These are phyloP conservation scores for Aureobasidium sp. DNA, from an alignment of 2,329 filamentous ascomycete species.

Conservation along the genomic window DNA sequence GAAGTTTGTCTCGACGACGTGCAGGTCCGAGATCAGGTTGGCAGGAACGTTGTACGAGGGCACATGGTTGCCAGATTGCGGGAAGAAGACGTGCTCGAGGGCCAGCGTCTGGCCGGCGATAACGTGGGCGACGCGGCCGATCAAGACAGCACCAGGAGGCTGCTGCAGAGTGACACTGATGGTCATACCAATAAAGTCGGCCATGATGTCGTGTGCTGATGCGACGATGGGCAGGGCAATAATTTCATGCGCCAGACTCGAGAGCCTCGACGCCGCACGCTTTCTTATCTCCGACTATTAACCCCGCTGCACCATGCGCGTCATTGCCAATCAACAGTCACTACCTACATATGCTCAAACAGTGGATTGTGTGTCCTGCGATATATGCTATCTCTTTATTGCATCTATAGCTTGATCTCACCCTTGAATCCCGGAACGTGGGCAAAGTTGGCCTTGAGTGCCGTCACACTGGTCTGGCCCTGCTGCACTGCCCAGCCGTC, in stretches of 20 bases:
- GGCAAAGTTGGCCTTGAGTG: slow-evolving; percentile 87
- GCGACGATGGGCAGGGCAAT: slow-evolving; percentile 5
- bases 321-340: neutral
- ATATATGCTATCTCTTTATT: neutral
- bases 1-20: slow-evolving; percentile 31
- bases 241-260: slow-evolving; percentile 1
- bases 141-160: slow-evolving; percentile 55
- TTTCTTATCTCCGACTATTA: neutral
- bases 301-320: neutral
- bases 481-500: slow-evolving; percentile 91
- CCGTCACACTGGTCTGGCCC: slow-evolving; percentile 81
- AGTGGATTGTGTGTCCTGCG: neutral
- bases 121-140: slow-evolving; percentile 62
- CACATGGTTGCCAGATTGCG: slow-evolving; percentile 45
- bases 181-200: slow-evolving; percentile 64
- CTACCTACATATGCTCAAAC: too few species aligned
- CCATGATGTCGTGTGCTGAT: slow-evolving; percentile 39
- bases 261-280: neutral
- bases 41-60: slow-evolving; percentile 49
- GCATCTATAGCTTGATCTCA: slow-evolving; percentile 64
- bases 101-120: slow-evolving; percentile 56
- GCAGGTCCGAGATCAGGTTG: slow-evolving; percentile 49
- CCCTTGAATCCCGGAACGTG: slow-evolving; percentile 57
- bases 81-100: slow-evolving; percentile 55
- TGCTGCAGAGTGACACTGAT: slow-evolving; percentile 64